A percentile compares a stretch with the other conserved stretches of the same genome.
phyloP scores from a whole-genome alignment of 176 grass and related monocot genomes.

The Triticum urartu region DNA sequence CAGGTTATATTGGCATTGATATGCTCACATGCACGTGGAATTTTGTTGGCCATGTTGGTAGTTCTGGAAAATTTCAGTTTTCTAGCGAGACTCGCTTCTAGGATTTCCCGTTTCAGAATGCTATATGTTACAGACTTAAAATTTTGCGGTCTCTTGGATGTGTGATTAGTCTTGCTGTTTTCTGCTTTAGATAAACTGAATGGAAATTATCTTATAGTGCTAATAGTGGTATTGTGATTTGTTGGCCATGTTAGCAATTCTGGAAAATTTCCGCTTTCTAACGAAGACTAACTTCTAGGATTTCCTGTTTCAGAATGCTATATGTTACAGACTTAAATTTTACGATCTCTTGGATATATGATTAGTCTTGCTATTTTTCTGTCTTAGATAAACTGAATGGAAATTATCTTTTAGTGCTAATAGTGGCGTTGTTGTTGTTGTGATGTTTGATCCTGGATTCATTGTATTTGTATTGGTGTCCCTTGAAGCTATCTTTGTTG shows the following conservation, averaged over 20 bases:
- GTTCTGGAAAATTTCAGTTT: neutral
- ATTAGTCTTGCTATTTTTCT: neutral
- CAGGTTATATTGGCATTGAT: neutral
- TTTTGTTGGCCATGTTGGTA: neutral
- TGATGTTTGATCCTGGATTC: neutral
- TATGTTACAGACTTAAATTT: neutral
- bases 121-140: neutral
- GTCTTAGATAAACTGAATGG: neutral
- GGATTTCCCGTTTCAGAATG: neutral
- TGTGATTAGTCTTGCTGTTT: neutral
- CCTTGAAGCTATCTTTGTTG: neutral
- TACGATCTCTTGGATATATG: neutral
- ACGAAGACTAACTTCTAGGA: neutral
- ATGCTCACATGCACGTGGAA: too few relatives aligned
- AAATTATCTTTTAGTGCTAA: neutral
- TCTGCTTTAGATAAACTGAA: neutral
- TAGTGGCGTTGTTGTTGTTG: neutral
- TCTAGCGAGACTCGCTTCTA: neutral
- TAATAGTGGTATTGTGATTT: slow-evolving; percentile 10
- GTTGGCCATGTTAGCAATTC: neutral
- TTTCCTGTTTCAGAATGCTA: neutral
- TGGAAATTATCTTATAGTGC: neutral
- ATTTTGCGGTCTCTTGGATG: neutral
- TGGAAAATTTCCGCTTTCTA: neutral
- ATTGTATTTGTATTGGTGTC: neutral